phyloP scores from a whole-genome alignment of 257 asterid genomes.

The Nicotiana sylvestris region DNA sequence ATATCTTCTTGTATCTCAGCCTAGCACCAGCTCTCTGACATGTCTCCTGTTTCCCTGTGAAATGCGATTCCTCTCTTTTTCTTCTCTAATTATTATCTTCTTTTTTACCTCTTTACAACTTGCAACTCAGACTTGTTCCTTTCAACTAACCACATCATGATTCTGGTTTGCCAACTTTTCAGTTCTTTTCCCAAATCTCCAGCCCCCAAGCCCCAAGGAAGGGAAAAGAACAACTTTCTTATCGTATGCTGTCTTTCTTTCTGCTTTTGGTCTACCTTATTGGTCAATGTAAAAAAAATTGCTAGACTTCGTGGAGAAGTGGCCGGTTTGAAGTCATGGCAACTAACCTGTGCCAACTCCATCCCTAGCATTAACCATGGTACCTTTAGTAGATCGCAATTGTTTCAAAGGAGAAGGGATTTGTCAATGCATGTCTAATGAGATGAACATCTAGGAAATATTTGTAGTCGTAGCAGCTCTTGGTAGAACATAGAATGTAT shows the following conservation, averaged over 20 bases:
- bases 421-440: neutral
- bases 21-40: slow-evolving; percentile 1
- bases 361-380: neutral
- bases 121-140: slow-evolving; percentile 30
- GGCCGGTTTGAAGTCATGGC: neutral
- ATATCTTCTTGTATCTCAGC: slow-evolving; percentile 5
- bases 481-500: neutral
- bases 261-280: neutral
- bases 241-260: neutral
- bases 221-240: neutral
- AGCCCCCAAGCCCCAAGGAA: neutral
- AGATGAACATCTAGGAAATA: neutral
- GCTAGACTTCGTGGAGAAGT: neutral
- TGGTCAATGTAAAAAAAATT: neutral
- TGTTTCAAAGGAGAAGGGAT: neutral
- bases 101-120: slow-evolving; percentile 21
- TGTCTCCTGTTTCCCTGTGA: slow-evolving; percentile 1
- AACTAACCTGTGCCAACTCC: neutral
- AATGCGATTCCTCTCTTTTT: slow-evolving; percentile 3
- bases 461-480: neutral
- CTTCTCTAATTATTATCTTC: slow-evolving; percentile 1
- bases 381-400: neutral
- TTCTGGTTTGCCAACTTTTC: slow-evolving; percentile 14
- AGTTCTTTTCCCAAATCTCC: neutral
- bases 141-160: slow-evolving; percentile 22